Evolutionary conservation across 2,329 filamentous ascomycete species (phyloP).

Genomic region (Sarocladium kiliense): DNA sequence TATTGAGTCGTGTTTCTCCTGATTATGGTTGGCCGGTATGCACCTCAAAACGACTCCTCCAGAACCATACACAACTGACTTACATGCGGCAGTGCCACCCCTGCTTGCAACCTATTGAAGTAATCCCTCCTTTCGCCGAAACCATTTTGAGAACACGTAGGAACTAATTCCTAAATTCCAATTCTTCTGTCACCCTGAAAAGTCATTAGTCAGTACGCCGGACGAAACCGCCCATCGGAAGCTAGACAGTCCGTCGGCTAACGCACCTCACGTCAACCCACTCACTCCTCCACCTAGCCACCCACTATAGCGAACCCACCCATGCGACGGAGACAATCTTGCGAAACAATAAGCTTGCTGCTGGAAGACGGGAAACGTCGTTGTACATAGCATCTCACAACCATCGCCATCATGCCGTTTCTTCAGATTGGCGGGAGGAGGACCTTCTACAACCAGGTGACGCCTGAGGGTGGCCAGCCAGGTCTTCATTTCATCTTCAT

Average conservation of each 20-base stretch:
- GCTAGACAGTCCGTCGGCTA: constrained; percentile 1
- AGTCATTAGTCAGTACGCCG: too few relatives aligned
- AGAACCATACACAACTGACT: too few relatives aligned
- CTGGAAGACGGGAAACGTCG: neutral
- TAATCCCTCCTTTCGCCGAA: too few relatives aligned
- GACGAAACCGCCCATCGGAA: neutral
- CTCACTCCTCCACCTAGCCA: neutral
- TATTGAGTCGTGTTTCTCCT: too few relatives aligned
- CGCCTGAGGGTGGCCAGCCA: constrained; percentile 11
- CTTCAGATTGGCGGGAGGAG: constrained; percentile 22
- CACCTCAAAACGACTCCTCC: too few relatives aligned
- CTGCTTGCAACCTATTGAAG: too few relatives aligned
- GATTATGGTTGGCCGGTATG: too few relatives aligned
- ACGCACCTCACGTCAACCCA: neutral
- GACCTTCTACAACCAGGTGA: constrained; percentile 29
- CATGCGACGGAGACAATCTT: neutral
- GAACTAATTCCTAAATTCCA: too few relatives aligned
- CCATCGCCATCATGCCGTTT: constrained; percentile 19
- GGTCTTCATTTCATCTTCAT: constrained; percentile 38
- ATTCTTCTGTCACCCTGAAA: too few relatives aligned
- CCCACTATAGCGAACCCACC: neutral
- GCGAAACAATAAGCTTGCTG: too few relatives aligned
- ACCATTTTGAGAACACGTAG: too few relatives aligned
- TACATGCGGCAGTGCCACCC: too few relatives aligned
- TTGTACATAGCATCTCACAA: neutral